Evolutionary conservation across 768 basidiomycete genomes (phyloP).

Genomic region (Clavaria fumosa): DNA sequence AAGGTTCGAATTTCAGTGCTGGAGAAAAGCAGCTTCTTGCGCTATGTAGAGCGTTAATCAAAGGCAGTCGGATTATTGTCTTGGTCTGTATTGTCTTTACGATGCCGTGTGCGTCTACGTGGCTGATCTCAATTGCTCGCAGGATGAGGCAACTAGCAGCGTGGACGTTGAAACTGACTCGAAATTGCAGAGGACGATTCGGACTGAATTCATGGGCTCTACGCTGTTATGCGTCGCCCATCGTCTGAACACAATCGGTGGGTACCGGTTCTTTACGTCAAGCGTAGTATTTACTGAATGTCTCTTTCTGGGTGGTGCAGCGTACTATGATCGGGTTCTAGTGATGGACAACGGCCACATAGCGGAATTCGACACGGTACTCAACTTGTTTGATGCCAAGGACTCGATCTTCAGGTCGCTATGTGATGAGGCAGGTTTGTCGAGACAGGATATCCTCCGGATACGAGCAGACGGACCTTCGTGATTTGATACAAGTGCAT

Average conservation of each 20-base stretch:
- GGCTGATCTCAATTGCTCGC: not conserved
- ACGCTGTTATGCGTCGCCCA: conserved; percentile 45
- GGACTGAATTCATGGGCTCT: conserved; percentile 36
- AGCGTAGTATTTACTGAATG: conserved; percentile 5
- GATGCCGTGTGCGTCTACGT: not conserved
- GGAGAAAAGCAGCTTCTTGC: conserved; percentile 58
- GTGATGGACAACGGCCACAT: conserved; percentile 59
- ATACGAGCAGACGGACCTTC: conserved; percentile 15
- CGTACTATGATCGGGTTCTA: conserved; percentile 51
- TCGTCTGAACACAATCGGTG: conserved; percentile 41
- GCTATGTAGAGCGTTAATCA: conserved; percentile 44
- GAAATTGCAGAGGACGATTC: conserved; percentile 47
- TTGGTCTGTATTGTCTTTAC: conserved; percentile 24
- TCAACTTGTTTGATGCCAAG: conserved; percentile 43
- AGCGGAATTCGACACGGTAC: conserved; percentile 62
- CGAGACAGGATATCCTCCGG: conserved; percentile 38
- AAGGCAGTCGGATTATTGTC: conserved; percentile 42
- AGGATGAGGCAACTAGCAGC: conserved; percentile 51
- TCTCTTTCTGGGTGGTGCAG: conserved; percentile 21
- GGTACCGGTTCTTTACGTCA: conserved; percentile 7
- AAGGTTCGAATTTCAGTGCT: conserved; percentile 48
- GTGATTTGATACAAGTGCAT: too few relatives aligned
- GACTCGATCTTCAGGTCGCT: conserved; percentile 56
- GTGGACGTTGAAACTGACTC: conserved; percentile 51
- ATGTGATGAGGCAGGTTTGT: conserved; percentile 48